Conservation (phyloP, 1,284 basidiomycete species). For the Stygiomarasmius scandens region DNA sequence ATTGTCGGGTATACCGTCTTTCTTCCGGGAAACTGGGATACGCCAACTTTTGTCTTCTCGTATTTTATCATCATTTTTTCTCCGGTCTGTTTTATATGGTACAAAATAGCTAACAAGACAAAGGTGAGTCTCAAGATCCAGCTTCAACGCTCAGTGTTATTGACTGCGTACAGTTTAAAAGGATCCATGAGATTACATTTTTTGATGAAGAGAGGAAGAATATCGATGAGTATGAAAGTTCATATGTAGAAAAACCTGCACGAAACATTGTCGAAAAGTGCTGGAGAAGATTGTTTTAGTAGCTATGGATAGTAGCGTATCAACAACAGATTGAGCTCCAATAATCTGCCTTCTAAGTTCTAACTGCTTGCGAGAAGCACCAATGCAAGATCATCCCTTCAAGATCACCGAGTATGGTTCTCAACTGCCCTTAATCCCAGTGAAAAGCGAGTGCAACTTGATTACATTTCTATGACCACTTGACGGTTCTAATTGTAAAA, state of each 20-base stretch:
- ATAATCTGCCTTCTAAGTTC: no score
- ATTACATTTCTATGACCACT: no score
- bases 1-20: conserved; percentile 57
- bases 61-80: conserved; percentile 57
- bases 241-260: not conserved
- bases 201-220: conserved; percentile 39
- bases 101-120: conserved; percentile 63
- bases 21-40: conserved; percentile 55
- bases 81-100: conserved; percentile 53
- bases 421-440: no score
- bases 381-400: no score
- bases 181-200: conserved; percentile 37
- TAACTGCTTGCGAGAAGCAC: no score
- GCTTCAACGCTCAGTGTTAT: not conserved
- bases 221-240: conserved; percentile 40
- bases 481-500: no score
- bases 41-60: conserved; percentile 59
- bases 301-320: no score
- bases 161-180: conserved; percentile 35
- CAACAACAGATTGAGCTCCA: no score
- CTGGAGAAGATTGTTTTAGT: no score
- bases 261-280: no score
- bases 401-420: no score
- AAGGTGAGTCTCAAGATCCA: conserved; percentile 32
- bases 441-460: no score